These are phyloP conservation scores for Rhizopus sp. DNA, from an alignment of 371 early-diverging fungal genomes.

Conservation along the genomic window DNA sequence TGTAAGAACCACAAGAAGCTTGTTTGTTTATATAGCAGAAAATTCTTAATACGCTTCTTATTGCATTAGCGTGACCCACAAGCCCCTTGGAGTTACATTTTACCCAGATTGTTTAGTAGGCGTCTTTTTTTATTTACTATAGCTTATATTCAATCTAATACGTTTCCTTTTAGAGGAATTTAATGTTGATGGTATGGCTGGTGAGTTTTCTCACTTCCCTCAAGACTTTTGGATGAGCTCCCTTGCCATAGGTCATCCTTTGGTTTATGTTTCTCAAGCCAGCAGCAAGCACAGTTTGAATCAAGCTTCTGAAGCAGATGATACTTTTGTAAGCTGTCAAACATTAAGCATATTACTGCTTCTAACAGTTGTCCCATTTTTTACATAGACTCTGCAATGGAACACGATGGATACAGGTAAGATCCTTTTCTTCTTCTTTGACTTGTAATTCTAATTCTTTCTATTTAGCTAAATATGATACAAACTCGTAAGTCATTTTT, in stretches of 20 bases:
- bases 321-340: conserved; percentile 4
- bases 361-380: neutral
- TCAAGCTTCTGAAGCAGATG: conserved; percentile 7
- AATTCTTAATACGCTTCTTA: neutral
- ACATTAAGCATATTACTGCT: neutral
- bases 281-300: neutral
- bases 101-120: conserved; percentile 3
- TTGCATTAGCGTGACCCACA: conserved; percentile 28
- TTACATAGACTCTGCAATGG: conserved; percentile 24
- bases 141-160: neutral
- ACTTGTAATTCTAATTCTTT: neutral
- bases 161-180: conserved; percentile 22
- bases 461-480: conserved; percentile 25
- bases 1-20: conserved; percentile 10
- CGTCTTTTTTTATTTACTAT: conserved; percentile 1
- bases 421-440: neutral
- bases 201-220: conserved; percentile 23
- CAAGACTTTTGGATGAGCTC: conserved; percentile 32
- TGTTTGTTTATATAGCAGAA: neutral
- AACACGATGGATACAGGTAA: conserved; percentile 24
- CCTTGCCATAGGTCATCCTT: conserved; percentile 32
- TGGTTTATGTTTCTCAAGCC: conserved; percentile 17
- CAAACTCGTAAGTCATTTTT: neutral
- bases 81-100: conserved; percentile 31
- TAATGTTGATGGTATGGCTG: conserved; percentile 28